Conservation (phyloP, 2,329 filamentous ascomycete species). For the Emmonsiellopsis sp. region DNA sequence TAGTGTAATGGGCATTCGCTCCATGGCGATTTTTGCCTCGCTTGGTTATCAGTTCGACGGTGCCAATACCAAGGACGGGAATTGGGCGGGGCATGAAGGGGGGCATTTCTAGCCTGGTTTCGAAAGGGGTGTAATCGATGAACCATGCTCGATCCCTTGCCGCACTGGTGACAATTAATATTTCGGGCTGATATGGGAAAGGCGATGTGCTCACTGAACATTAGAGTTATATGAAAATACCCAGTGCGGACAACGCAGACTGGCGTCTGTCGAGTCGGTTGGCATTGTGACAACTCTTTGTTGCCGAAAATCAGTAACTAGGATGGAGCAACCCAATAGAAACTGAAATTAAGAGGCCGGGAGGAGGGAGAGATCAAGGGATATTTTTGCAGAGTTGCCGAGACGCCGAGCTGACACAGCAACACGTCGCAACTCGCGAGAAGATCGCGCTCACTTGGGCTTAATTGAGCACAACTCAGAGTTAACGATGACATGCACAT, state of each 20-base stretch:
- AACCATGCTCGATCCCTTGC: constrained; percentile 13
- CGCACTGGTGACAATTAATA: not conserved
- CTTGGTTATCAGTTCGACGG: constrained; percentile 9
- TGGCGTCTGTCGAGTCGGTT: not conserved
- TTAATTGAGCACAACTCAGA: too few species aligned
- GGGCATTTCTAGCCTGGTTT: not conserved
- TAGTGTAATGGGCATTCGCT: not conserved
- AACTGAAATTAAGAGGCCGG: too few species aligned
- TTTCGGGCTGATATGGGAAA: not conserved
- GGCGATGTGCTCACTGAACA: constrained; percentile 5
- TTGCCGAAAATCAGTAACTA: too few species aligned
- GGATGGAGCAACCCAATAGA: too few species aligned
- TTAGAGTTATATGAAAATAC: constrained; percentile 7
- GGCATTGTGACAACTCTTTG: too few species aligned
- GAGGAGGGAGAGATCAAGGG: too few species aligned
- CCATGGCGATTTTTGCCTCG: constrained; percentile 3
- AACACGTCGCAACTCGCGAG: too few species aligned
- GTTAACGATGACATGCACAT: too few species aligned
- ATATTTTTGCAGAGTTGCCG: too few species aligned
- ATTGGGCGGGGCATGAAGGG: not conserved
- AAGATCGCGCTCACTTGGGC: too few species aligned
- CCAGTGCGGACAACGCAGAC: constrained; percentile 8
- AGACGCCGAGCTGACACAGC: too few species aligned
- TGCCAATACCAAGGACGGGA: constrained; percentile 6
- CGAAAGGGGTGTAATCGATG: constrained; percentile 9